phyloP scores from a whole-genome alignment of 1,284 basidiomycete species.

The Amylostereum areolatum region DNA sequence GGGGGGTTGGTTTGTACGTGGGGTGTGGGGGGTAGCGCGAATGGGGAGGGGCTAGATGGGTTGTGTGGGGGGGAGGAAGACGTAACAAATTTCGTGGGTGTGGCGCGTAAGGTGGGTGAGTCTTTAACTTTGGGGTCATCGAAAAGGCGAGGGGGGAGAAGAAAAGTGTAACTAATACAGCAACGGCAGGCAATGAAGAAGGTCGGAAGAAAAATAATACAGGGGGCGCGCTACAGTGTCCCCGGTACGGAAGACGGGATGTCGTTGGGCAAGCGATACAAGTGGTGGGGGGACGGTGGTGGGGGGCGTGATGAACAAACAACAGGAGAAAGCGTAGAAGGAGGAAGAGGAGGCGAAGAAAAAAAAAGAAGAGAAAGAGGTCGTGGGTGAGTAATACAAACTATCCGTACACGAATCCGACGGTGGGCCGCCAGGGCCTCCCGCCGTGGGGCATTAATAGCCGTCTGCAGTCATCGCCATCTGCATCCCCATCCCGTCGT shows the following conservation, averaged over 20 bases:
- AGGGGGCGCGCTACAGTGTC: neutral
- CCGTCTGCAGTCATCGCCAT: too few relatives aligned
- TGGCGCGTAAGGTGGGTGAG: conserved; percentile 7
- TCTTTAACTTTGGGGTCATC: too few relatives aligned
- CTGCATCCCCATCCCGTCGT: too few relatives aligned
- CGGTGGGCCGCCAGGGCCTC: too few relatives aligned
- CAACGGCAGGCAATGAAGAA: conserved; percentile 6
- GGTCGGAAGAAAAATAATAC: conserved; percentile 1
- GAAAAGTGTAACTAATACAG: conserved; percentile 9
- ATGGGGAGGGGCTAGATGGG: neutral
- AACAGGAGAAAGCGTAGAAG: conserved; percentile 6
- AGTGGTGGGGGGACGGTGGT: neutral
- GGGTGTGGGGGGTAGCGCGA: conserved; percentile 7
- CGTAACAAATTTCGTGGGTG: conserved; percentile 6
- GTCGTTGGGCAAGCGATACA: too few relatives aligned
- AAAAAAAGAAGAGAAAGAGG: too few relatives aligned
- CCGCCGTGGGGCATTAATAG: too few relatives aligned
- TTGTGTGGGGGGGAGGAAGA: conserved; percentile 8
- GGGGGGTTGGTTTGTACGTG: neutral
- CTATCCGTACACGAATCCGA: too few relatives aligned
- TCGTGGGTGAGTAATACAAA: too few relatives aligned
- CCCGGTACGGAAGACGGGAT: too few relatives aligned
- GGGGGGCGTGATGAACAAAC: conserved; percentile 6
- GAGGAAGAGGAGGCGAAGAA: neutral
- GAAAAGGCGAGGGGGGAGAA: neutral